Base-by-base conservation (phyloP, 2,329 filamentous ascomycete genomes). In the Colletotrichum neosansevieriae region DNA sequence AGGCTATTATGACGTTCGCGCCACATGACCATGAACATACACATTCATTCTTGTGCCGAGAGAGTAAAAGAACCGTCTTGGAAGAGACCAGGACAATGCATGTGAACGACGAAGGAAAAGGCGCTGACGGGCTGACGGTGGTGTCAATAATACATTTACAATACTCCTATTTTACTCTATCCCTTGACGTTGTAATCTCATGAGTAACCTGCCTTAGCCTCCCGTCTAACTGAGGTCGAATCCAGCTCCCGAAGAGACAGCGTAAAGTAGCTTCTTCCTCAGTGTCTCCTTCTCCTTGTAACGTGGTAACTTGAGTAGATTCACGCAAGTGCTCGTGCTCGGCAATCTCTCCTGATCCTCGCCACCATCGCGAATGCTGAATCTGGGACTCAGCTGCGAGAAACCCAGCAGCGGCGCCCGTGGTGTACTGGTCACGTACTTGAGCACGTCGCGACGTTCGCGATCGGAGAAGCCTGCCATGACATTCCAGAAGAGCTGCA, bases 241-340 rank as follows among this genome's bases (percentile, higher is more conserved):
- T 1, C 96, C 95, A 53, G 96, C 95, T 0, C 94, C 94, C 0
- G 93, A 92, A 73, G 93, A 93, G 19, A 98, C 89, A 9, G 95
- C 95, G 79, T 98, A 97, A 59, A 98, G 81, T 69, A 99, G 78
- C 81, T 97, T 98, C 75, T 91, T 87, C 76, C 88, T 90, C 74
- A 99, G 78, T 32, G 84, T 86, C 67, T 82, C 79, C 71, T 90
- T 88, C 38, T 84, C 89, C 54, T 79, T 86, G 79, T 98, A 99
- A 72, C 91, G 88, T 6, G 96, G 96, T 72, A 99, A 81, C 83
- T 99, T 99, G 54, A 99, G 81, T 73, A 99, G 78, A 77, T 99
- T 99, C 32, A 98, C 94, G 74, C 96, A 99, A 0, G 96, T 99
- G 77, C 94, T 98, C 17, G 96, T 94, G 76, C 94, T 98, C 2